Evolutionary conservation across 1,284 basidiomycete genomes (phyloP).

Genomic region (Rhodofomes roseus): DNA sequence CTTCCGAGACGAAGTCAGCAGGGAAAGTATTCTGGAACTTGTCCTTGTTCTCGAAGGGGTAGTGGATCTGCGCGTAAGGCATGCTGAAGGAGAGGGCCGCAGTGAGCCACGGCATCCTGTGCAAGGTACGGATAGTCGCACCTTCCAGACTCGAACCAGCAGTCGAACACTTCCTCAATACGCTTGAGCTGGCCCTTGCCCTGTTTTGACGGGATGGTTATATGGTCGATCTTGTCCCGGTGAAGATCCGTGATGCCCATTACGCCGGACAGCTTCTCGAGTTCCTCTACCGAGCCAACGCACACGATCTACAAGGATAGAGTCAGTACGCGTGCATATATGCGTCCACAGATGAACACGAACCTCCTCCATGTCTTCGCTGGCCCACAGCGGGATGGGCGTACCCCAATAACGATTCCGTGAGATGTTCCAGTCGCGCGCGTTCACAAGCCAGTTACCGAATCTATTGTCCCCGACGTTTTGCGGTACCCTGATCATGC

Average conservation of each 20-base stretch:
- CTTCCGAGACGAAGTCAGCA: conserved; percentile 98
- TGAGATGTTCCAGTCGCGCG: conserved; percentile 99
- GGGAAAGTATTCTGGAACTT: conserved; percentile 84
- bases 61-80: conserved; percentile 98
- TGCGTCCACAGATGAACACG: conserved; percentile 7
- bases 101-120: not conserved
- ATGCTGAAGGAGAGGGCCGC: conserved; percentile 61
- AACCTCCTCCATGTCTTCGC: conserved; percentile 91
- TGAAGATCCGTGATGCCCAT: conserved; percentile 91
- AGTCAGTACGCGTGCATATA: not conserved
- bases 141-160: conserved; percentile 99
- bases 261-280: conserved; percentile 86
- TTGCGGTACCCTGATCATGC: conserved; percentile 75
- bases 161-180: conserved; percentile 98
- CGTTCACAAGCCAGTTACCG: conserved; percentile 96
- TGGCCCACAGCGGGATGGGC: conserved; percentile 95
- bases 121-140: conserved; percentile 30
- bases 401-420: conserved; percentile 99
- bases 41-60: conserved; percentile 97
- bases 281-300: conserved; percentile 85
- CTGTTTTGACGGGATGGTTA: conserved; percentile 91
- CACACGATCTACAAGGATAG: conserved; percentile 67
- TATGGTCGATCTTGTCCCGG: conserved; percentile 49
- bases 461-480: conserved; percentile 91
- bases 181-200: conserved; percentile 89